Base-by-base conservation (phyloP, 306 rosid species). In the Prunus kanzakura region DNA sequence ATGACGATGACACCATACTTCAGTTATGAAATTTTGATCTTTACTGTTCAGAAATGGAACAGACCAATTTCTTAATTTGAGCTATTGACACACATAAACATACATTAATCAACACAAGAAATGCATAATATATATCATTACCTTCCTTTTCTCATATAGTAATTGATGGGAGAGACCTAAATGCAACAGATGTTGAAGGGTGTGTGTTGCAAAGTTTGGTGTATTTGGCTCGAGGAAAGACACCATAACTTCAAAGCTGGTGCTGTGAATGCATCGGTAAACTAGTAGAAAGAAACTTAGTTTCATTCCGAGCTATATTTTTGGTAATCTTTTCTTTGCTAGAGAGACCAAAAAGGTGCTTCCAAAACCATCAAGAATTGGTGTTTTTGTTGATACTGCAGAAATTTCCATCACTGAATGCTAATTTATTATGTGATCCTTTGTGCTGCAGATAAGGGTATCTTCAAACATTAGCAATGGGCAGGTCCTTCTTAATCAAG, bases 241-340 rank as follows among this genome's bases (percentile, higher is more conserved):
- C 85, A 47, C 45, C 98, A 93, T 56, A 86, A 91, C 83, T 93
- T 86, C 86, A 91, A 93, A 81, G 97, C 97, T 4, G 97, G 96
- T 69, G 93, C 98, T n/a, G 87, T 89, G 94, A 94, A 94, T 85
- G 87, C 98, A 22, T 27, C 91, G 97, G 98, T 91, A 79, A 5
- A 46, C 51, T 46, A 3, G 15, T 8, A 46, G 14, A 46, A 46
- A 46, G 51, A 8, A 9, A 46, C 51, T 46, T 12, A 46, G 4
- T 51, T 16, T 51, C 56, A 16, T 16, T 51, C 30, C 12, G 57
- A 16, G 6, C 51, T 47, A 10, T 47, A 10, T 3, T 10, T 47
- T 47, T 47, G 15, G 15, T 14, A 14, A 47, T 35, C 12, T 3
- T 47, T 47, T 11, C 16, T 11, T 47, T 35, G 41, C 41, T 35